A percentile compares a stretch with the other conserved stretches of the same genome.
Conservation (phyloP, 768 basidiomycete genomes). For the Kwoniella bestiolae region DNA sequence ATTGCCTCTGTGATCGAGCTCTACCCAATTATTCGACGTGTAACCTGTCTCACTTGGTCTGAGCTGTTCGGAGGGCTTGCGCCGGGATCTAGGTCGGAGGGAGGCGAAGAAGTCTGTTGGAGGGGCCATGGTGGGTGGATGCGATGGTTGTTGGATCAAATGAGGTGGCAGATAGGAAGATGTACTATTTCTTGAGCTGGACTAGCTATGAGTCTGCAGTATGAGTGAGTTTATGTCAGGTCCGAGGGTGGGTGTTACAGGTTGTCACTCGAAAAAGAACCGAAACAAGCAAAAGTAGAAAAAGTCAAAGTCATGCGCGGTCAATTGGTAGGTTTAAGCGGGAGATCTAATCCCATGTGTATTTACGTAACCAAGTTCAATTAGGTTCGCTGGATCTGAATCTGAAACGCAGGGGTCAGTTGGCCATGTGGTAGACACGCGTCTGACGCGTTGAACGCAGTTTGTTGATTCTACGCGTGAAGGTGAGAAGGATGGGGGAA, state of each 20-base stretch:
- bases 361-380: conserved; percentile 8
- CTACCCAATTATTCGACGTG: conserved; percentile 14
- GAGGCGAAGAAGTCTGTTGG: conserved; percentile 14
- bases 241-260: neutral
- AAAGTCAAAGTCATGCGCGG: conserved; percentile 23
- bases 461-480: neutral
- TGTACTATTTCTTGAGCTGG: too few species aligned
- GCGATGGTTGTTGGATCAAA: too few species aligned
- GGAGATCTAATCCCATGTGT: neutral
- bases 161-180: too few species aligned
- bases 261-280: neutral
- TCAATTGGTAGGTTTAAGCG: neutral
- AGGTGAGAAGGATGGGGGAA: neutral
- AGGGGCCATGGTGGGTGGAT: neutral
- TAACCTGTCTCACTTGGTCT: neutral
- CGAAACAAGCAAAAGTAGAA: neutral
- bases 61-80: neutral
- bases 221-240: neutral
- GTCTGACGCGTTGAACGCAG: neutral
- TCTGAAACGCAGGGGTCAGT: neutral
- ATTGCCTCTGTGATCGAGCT: conserved; percentile 11
- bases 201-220: neutral
- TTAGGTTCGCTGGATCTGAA: neutral
- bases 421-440: neutral
- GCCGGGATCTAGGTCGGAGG: neutral